Evolutionary conservation across 148 eudicot genomes (phyloP).

Genomic region (Dysphania ambrosioides): DNA sequence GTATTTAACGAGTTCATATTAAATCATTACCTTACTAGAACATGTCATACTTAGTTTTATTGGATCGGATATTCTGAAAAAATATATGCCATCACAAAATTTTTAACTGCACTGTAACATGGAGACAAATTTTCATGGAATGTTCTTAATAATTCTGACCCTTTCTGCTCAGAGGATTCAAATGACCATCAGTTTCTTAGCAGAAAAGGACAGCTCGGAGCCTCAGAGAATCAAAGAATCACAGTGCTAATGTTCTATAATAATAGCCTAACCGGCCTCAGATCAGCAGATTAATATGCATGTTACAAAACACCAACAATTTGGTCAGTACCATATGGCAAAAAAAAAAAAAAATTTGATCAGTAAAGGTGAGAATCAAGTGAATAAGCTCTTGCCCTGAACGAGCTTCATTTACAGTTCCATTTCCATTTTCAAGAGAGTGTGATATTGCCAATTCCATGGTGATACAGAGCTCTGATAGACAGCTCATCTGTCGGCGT

Average conservation of each 20-base stretch:
- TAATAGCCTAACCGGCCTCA: background rate
- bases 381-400: background rate
- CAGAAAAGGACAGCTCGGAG: background rate
- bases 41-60: no score
- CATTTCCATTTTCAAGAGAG: background rate
- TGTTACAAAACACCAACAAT: background rate
- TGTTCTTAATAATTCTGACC: background rate
- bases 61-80: no score
- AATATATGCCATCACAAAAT: no score
- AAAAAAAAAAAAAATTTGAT: no score
- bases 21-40: no score
- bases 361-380: background rate
- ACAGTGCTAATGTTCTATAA: background rate
- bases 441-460: background rate
- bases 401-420: background rate
- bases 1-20: no score
- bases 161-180: background rate
- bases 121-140: background rate
- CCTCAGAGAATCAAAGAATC: background rate
- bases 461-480: background rate
- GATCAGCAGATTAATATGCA: constrained; percentile 22
- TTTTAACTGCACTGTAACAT: background rate
- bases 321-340: background rate
- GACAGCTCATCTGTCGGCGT: background rate
- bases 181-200: background rate